A percentile compares a stretch with the other conserved stretches of the same genome.
Conservation (phyloP, 1,284 basidiomycete species). For the Apiotrichum gamsii region DNA sequence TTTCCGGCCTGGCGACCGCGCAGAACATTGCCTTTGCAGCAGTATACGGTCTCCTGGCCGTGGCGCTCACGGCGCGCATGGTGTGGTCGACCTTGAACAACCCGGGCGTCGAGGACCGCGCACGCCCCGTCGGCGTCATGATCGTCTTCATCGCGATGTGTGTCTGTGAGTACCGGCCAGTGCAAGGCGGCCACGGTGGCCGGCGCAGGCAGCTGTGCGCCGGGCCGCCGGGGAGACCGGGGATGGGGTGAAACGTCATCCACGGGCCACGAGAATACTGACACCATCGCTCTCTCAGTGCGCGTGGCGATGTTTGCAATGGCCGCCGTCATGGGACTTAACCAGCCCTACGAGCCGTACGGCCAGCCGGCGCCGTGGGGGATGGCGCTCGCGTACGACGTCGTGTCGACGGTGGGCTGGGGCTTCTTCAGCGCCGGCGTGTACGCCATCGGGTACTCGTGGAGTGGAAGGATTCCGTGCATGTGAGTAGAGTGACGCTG, state of each 20-base stretch:
- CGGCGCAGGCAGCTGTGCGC: too few species aligned
- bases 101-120: background rate
- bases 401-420: background rate
- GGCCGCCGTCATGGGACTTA: background rate
- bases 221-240: too few species aligned
- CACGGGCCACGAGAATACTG: too few species aligned
- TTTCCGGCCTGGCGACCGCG: background rate
- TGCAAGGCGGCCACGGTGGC: background rate
- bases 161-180: background rate
- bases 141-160: background rate
- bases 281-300: background rate
- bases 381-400: background rate
- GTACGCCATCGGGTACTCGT: background rate
- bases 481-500: background rate
- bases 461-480: background rate
- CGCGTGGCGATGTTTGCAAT: background rate
- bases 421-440: background rate
- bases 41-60: background rate
- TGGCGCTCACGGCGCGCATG: background rate
- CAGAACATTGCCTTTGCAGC: background rate
- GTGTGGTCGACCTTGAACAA: background rate
- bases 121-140: background rate
- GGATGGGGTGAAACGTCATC: too few species aligned
- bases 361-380: background rate
- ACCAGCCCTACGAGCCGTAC: too few species aligned